Base-by-base conservation (phyloP, 1,284 basidiomycete species). In the Stereum hirsutum region DNA sequence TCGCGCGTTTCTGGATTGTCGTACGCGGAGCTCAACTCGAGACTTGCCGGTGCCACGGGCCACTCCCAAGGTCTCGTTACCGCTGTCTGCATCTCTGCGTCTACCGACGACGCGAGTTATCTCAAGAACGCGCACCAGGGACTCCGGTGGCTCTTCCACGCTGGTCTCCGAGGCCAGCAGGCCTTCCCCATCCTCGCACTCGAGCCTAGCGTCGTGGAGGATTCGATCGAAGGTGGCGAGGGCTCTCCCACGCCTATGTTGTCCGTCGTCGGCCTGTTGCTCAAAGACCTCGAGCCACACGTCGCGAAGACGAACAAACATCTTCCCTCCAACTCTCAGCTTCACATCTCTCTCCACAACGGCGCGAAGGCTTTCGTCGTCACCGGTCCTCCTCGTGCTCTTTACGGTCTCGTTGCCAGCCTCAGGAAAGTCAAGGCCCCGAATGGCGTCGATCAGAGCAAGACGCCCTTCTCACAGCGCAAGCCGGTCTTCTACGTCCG, bases 41-140 rank as follows among this genome's bases (percentile, higher is more conserved):
- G 78, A 44, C 75, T 97, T 51, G 72, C 79, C 25, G 95, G 94
- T 41, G 80, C 91, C 5, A 98, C 95, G 10, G 95, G 95, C 37
- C 95, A 99, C 68, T 96, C 92, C 6, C 95, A 98, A 64, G 96
- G 95, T 52, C 80, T 99, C 53, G 82, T 97, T 45, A 92, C 93
- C 17, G 95, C 95, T 19, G 78, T 96, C 42, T 85, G 81, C 24
- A 78, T 97, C 52, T 75, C 93, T 6, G 78, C 91, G 2, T 95
- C 92, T 14, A 70, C 73, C 27, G 78, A 80, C 32, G 81, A 83
- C 54, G 82, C 86, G 41, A 78, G 78, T 4, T 88, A 92, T 61
- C 64, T 74, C 43, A 63, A 68, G 49, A 95, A 97, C 63, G 75
- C 81, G 14, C 67, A 73, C 59, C 94, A 95, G 64, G 90, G 91